phyloP scores from a whole-genome alignment of 2,329 filamentous ascomycete genomes.

The Fusarium liriodendri region DNA sequence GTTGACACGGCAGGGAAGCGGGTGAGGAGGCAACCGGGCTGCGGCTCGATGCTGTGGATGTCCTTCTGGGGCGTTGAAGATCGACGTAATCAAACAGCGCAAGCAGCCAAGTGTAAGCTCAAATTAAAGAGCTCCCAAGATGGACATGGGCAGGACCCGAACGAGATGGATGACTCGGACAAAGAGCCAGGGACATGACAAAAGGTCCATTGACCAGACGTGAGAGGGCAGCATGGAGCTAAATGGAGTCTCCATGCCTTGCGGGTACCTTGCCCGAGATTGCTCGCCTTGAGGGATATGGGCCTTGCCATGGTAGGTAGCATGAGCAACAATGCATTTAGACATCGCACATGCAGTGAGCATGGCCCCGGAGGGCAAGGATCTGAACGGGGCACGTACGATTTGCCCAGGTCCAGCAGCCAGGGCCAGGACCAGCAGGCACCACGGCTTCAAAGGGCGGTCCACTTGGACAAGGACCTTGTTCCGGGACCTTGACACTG shows the following conservation, averaged over 20 bases:
- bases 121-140: constrained; percentile 17
- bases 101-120: constrained; percentile 18
- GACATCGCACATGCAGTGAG: constrained; percentile 38
- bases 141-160: constrained; percentile 11
- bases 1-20: constrained; percentile 14
- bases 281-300: constrained; percentile 17
- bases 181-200: constrained; percentile 27
- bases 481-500: constrained; percentile 18
- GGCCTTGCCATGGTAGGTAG: constrained; percentile 10
- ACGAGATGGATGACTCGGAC: constrained; percentile 18
- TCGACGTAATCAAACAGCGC: constrained; percentile 25
- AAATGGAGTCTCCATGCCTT: constrained; percentile 30
- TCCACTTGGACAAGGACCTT: constrained; percentile 24
- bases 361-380: constrained; percentile 22
- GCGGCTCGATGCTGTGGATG: constrained; percentile 14
- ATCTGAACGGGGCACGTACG: constrained; percentile 27
- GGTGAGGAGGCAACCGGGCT: constrained; percentile 17
- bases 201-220: constrained; percentile 27
- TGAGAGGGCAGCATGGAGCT: constrained; percentile 35
- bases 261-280: constrained; percentile 35
- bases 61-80: constrained; percentile 17
- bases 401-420: constrained; percentile 34
- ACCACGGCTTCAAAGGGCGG: constrained; percentile 29
- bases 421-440: constrained; percentile 31
- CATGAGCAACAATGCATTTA: constrained; percentile 39